These are phyloP conservation scores for Rubroboletus satanas DNA, from an alignment of 768 basidiomycete species.

Conservation along the genomic window DNA sequence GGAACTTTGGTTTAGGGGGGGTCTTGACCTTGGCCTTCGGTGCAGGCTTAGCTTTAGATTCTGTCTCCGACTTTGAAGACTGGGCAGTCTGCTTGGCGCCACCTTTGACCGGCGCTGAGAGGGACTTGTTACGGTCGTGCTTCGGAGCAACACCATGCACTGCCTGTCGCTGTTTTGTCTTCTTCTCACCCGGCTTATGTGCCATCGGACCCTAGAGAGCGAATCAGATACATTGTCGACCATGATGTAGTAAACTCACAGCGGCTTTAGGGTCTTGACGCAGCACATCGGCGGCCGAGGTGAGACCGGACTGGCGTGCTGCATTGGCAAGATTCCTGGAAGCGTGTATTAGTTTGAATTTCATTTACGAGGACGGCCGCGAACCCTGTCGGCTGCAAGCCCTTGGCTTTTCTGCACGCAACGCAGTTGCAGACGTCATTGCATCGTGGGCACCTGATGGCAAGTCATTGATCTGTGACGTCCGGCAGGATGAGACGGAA, in stretches of 20 bases:
- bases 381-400: constrained; percentile 58
- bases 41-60: constrained; percentile 15
- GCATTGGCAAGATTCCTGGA: constrained; percentile 37
- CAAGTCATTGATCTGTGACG: constrained; percentile 13
- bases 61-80: constrained; percentile 9
- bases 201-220: constrained; percentile 27
- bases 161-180: constrained; percentile 8
- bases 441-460: constrained; percentile 64
- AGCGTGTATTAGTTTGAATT: constrained; percentile 6
- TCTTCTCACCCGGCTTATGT: constrained; percentile 23
- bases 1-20: constrained; percentile 34
- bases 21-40: constrained; percentile 27
- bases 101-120: constrained; percentile 11
- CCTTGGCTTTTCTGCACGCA: constrained; percentile 59
- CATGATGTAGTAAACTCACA: constrained; percentile 18
- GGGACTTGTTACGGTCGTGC: constrained; percentile 2
- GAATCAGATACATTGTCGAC: constrained; percentile 5
- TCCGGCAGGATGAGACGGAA: constrained; percentile 3
- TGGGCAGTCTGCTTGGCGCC: constrained; percentile 3
- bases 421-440: constrained; percentile 64
- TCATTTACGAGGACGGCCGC: constrained; percentile 15
- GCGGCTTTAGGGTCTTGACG: constrained; percentile 31
- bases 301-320: constrained; percentile 37
- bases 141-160: constrained; percentile 2
- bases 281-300: constrained; percentile 38